Evolutionary conservation across 2,329 filamentous ascomycete genomes (phyloP).

Genomic region (Alternaria longipes): DNA sequence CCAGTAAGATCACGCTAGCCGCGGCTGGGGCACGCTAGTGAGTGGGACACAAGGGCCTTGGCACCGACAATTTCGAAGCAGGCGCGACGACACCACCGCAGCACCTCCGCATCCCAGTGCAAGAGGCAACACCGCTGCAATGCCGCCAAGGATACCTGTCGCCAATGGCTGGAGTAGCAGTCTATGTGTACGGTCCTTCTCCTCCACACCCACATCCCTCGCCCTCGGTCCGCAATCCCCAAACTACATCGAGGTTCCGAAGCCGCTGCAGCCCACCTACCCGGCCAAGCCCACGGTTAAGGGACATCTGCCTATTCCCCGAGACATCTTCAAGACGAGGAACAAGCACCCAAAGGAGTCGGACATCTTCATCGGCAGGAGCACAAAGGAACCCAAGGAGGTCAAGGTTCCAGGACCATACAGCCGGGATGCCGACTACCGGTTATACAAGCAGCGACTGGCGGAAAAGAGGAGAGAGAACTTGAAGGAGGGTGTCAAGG

Average conservation of each 20-base stretch:
- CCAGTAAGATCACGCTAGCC: too few species aligned
- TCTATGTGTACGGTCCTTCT: slow-evolving; percentile 50
- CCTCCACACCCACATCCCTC: slow-evolving; percentile 54
- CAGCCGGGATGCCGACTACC: slow-evolving; percentile 58
- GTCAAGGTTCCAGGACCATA: slow-evolving; percentile 46
- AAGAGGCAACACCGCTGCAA: slow-evolving; percentile 31
- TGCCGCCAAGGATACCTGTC: slow-evolving; percentile 54
- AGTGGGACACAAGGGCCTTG: slow-evolving; percentile 31
- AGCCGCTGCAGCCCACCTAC: slow-evolving; percentile 74
- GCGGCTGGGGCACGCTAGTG: slow-evolving; percentile 15
- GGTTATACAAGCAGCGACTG: slow-evolving; percentile 76
- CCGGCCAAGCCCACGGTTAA: slow-evolving; percentile 64
- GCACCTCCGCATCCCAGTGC: slow-evolving; percentile 24
- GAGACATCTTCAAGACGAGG: slow-evolving; percentile 73
- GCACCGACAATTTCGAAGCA: slow-evolving; percentile 34
- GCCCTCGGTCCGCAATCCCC: slow-evolving; percentile 84
- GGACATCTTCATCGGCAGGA: slow-evolving; percentile 67
- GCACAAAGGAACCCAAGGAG: slow-evolving; percentile 64
- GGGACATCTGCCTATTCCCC: slow-evolving; percentile 83
- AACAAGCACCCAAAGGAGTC: slow-evolving; percentile 62
- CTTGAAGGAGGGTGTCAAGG: slow-evolving; percentile 73
- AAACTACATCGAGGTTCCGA: slow-evolving; percentile 83
- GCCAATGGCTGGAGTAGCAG: slow-evolving; percentile 21
- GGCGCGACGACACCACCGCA: slow-evolving; percentile 21
- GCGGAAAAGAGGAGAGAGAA: slow-evolving; percentile 76